These are phyloP conservation scores for Eragrostis nindensis DNA, from an alignment of 176 grass and related monocot genomes.

Conservation along the genomic window DNA sequence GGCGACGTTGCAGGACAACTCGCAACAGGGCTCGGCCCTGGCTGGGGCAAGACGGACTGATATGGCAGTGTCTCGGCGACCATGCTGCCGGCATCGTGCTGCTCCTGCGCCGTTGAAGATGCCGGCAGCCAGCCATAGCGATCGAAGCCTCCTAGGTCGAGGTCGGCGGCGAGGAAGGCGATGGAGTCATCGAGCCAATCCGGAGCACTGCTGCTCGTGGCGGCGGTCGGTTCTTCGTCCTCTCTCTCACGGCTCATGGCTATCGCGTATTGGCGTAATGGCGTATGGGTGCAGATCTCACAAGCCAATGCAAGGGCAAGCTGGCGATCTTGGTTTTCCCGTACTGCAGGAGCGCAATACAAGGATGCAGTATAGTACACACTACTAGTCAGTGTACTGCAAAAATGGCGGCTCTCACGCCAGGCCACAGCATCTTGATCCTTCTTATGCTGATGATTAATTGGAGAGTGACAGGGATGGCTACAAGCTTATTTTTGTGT, in stretches of 20 bases:
- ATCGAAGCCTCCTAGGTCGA: conserved; percentile 8
- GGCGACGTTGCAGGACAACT: background rate
- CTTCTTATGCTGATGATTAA: conserved; percentile 7
- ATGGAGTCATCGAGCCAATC: conserved; percentile 34
- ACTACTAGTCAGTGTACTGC: background rate
- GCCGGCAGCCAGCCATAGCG: conserved; percentile 6
- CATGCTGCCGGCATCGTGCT: background rate
- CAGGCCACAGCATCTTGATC: conserved; percentile 3
- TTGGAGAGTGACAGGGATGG: conserved; percentile 3
- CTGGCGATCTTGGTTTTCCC: background rate
- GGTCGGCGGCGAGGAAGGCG: conserved; percentile 21
- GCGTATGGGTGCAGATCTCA: background rate
- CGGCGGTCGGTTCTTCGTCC: background rate
- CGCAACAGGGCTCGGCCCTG: background rate
- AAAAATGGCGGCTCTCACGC: background rate
- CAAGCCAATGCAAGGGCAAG: background rate
- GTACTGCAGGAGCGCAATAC: background rate
- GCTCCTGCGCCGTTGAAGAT: background rate
- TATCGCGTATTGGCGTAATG: background rate
- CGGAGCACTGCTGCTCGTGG: background rate
- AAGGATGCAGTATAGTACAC: no score
- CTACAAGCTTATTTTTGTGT: conserved; percentile 23
- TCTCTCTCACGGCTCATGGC: conserved; percentile 27
- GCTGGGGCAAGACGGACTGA: background rate
- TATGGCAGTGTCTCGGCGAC: background rate